Percentiles rank a stretch among this genome's conserved stretches.
Conservation (phyloP, 768 basidiomycete genomes). For the Phylloporus rhodoxanthus region DNA sequence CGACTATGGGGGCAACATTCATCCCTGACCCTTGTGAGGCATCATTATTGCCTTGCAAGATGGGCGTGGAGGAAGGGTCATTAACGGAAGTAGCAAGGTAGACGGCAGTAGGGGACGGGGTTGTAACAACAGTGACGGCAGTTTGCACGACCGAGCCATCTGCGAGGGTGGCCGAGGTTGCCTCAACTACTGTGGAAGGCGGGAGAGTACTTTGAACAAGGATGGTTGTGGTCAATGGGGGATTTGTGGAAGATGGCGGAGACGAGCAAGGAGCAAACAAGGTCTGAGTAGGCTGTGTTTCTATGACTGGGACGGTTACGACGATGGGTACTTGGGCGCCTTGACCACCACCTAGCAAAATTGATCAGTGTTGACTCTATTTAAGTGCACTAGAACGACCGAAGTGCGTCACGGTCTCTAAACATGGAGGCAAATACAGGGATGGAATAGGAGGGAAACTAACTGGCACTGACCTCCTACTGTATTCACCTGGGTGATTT, state of each 20-base stretch:
- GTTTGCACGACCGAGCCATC: constrained; percentile 38
- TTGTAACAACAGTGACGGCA: constrained; percentile 34
- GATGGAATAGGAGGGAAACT: background rate
- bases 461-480: constrained; percentile 32
- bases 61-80: constrained; percentile 14
- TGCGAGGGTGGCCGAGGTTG: constrained; percentile 33
- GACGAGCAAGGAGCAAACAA: constrained; percentile 36
- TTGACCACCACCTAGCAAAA: constrained; percentile 22
- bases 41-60: constrained; percentile 9
- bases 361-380: constrained; percentile 12
- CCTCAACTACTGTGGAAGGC: constrained; percentile 29
- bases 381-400: background rate
- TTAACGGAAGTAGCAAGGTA: constrained; percentile 17
- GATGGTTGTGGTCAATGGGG: constrained; percentile 19
- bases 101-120: constrained; percentile 29
- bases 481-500: constrained; percentile 29
- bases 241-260: constrained; percentile 3
- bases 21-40: constrained; percentile 19
- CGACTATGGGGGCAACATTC: constrained; percentile 44
- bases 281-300: constrained; percentile 32
- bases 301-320: constrained; percentile 30
- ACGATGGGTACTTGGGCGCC: constrained; percentile 40
- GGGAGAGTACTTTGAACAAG: constrained; percentile 28
- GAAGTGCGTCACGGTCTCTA: constrained; percentile 18
- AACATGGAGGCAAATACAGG: background rate